Conservation (phyloP, 139 green algal species). For the Chlorella sorokiniana region DNA sequence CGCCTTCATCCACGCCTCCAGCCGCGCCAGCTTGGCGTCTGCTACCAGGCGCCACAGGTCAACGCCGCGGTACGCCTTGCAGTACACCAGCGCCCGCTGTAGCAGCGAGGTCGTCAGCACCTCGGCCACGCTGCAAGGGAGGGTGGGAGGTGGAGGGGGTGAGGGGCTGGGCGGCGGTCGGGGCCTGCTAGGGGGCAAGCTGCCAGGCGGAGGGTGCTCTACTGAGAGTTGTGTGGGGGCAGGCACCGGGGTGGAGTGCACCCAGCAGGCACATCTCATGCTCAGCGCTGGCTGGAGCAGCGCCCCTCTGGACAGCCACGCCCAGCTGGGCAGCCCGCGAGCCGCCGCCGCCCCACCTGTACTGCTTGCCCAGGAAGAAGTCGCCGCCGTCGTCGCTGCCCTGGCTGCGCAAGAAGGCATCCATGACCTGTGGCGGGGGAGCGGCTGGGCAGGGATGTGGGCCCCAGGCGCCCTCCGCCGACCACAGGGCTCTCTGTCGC, state of each 20-base stretch:
- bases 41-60: constrained; percentile 11
- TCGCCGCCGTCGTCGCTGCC: constrained; percentile 7
- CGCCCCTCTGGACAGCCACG: too few species aligned
- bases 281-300: neutral
- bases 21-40: neutral
- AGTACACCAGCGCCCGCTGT: constrained; percentile 5
- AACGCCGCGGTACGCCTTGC: constrained; percentile 14
- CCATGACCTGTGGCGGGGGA: neutral
- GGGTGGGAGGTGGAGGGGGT: too few species aligned
- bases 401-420: constrained; percentile 15
- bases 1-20: constrained; percentile 17
- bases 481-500: too few species aligned
- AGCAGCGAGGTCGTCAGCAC: constrained; percentile 25
- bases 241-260: too few species aligned
- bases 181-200: neutral
- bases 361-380: constrained; percentile 16
- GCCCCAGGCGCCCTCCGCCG: too few species aligned
- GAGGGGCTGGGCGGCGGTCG: too few species aligned
- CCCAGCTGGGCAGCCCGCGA: too few species aligned
- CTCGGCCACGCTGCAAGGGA: neutral
- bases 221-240: neutral
- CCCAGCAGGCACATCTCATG: too few species aligned
- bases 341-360: neutral
- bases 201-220: neutral
- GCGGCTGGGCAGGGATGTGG: neutral